A percentile compares a stretch with the other conserved stretches of the same genome.
Conservation (phyloP, 2,329 filamentous ascomycete genomes). For the Talaromyces verruculosus region DNA sequence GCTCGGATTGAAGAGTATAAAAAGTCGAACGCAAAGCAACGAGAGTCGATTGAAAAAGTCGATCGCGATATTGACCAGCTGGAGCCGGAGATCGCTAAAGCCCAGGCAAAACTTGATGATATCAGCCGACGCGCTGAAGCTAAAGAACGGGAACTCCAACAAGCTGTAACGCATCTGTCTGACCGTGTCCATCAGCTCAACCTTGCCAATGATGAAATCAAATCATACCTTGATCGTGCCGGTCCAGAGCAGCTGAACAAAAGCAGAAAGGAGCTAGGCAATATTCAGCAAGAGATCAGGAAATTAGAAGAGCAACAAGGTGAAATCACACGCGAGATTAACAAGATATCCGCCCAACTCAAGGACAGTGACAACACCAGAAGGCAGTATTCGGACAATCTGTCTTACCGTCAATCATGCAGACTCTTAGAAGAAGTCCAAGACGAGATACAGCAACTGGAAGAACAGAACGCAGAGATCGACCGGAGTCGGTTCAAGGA, state of each 20-base stretch:
- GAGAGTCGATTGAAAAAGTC: constrained; percentile 65
- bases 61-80: constrained; percentile 74
- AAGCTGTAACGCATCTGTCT: constrained; percentile 68
- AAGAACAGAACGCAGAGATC: constrained; percentile 75
- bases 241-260: constrained; percentile 69
- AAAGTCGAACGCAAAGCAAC: constrained; percentile 66
- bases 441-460: constrained; percentile 70
- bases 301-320: constrained; percentile 67
- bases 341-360: constrained; percentile 74
- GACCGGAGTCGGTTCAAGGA: constrained; percentile 73
- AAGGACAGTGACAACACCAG: constrained; percentile 79
- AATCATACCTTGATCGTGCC: constrained; percentile 72
- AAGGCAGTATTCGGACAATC: constrained; percentile 83
- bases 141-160: constrained; percentile 70
- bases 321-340: constrained; percentile 67
- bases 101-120: constrained; percentile 74
- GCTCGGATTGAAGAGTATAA: constrained; percentile 72
- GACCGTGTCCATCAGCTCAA: constrained; percentile 76
- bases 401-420: constrained; percentile 76
- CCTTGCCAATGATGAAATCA: constrained; percentile 73
- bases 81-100: constrained; percentile 72
- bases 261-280: constrained; percentile 67
- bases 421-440: constrained; percentile 67
- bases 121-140: constrained; percentile 67
- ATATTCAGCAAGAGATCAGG: constrained; percentile 65